Evolutionary conservation across 495 filamentous ascomycete genomes (phyloP), one percentile per base, ranked within the genome.

Genomic region (Aspergillus haitiensis): DNA sequence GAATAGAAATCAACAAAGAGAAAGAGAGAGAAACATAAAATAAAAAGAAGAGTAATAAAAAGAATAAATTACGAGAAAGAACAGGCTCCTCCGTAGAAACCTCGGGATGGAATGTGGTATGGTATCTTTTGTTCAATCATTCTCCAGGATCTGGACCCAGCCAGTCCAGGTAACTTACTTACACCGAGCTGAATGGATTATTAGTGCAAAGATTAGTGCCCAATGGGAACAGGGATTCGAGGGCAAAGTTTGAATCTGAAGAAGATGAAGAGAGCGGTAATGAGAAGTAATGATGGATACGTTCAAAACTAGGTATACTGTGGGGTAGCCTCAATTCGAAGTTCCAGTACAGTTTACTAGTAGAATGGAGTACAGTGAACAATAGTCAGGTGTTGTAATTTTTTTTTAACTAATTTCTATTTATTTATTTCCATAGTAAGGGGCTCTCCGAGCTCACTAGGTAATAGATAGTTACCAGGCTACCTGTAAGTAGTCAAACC

Each of bases 221-320:
- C 61, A 61, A 66, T 61, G 55, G 42, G 40, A 58, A 50, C 51
- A 52, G 51, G 57, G 33, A 33, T 60, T 44, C 58, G 63, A 61
- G 44, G 55, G 21, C 21, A 50, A 63, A 32, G 51, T 61, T 59
- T 13, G 18, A 21, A 55, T 7, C 7, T 44, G 57, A 48, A 55
- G 40, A 44, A 49, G 34, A 56, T 9, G n/a, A 53, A 57, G 46
- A 47, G 36, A 51, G 56, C 35, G 49, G 61, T 58, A 57, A 57
- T 47, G 46, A 48, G 33, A 52, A 33, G 18, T 33, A 11, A 51
- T 47, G 44, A 18, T 40, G n/a, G 4, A 47, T n/a, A n/a, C n/a
- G n/a, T n/a, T 27, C 21, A 27, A 27, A 27, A 27, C 21, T 3
- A 47, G 27, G 16, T 15, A 18, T 15, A 21, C 44, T 47, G 44